These are phyloP conservation scores for Leccinum imitatum DNA, from an alignment of 768 basidiomycete species.

Conservation along the genomic window DNA sequence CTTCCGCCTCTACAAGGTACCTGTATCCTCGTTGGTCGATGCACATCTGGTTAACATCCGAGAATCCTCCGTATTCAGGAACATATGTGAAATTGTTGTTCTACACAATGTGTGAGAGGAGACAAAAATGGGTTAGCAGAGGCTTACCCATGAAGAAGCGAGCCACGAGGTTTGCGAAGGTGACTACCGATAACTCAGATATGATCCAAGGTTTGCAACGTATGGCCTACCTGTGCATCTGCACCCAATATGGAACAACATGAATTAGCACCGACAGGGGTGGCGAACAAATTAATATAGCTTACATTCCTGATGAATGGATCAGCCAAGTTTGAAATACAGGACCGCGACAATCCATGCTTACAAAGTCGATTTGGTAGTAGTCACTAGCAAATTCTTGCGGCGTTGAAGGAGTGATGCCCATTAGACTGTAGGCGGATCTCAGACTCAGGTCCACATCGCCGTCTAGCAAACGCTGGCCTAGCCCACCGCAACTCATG, in stretches of 20 bases:
- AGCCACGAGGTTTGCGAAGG: constrained; percentile 65
- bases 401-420: constrained; percentile 43
- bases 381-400: constrained; percentile 58
- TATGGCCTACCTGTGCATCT: constrained; percentile 30
- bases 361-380: constrained; percentile 44
- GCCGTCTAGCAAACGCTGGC: constrained; percentile 13
- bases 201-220: background rate
- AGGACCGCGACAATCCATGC: background rate
- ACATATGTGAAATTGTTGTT: constrained; percentile 63
- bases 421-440: constrained; percentile 53
- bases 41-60: constrained; percentile 49
- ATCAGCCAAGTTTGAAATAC: constrained; percentile 4
- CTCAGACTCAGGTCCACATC: constrained; percentile 54
- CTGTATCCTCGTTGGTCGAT: constrained; percentile 67
- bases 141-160: constrained; percentile 59
- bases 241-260: background rate
- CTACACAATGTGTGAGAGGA: constrained; percentile 30
- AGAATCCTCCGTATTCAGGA: constrained; percentile 55
- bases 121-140: background rate
- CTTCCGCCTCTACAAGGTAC: constrained; percentile 55
- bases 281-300: background rate
- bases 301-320: constrained; percentile 30
- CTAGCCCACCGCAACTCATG: constrained; percentile 14
- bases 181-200: constrained; percentile 43
- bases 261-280: background rate